A percentile compares a stretch with the other conserved stretches of the same genome.
These are phyloP conservation scores for Raffaelea ambrosiae DNA, from an alignment of 2,329 filamentous ascomycete genomes.

Conservation along the genomic window DNA sequence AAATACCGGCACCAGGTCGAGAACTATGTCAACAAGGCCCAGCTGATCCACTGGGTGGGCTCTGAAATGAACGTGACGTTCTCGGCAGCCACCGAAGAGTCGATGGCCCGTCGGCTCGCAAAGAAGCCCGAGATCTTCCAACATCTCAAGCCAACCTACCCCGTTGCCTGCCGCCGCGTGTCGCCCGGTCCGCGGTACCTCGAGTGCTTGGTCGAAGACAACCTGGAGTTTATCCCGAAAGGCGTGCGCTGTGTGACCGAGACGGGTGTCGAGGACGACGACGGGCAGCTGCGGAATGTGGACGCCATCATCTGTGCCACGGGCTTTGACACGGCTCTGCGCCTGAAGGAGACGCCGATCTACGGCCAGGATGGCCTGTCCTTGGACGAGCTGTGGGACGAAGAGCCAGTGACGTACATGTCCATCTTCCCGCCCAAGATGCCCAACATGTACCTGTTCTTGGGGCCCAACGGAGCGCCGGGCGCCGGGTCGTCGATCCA, in stretches of 20 bases:
- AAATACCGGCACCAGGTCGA: slow-evolving; percentile 54
- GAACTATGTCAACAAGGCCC: slow-evolving; percentile 39
- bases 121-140: slow-evolving; percentile 47
- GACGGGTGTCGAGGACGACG: slow-evolving; percentile 49
- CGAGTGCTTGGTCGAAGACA: slow-evolving; percentile 51
- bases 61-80: background rate
- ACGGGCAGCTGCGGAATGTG: slow-evolving; percentile 47
- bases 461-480: slow-evolving; percentile 8
- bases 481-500: slow-evolving; percentile 5
- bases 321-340: slow-evolving; percentile 24
- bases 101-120: slow-evolving; percentile 44
- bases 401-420: slow-evolving; percentile 5
- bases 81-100: slow-evolving; percentile 37
- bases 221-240: slow-evolving; percentile 50
- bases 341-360: background rate
- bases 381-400: slow-evolving; percentile 1
- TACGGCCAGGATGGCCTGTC: background rate
- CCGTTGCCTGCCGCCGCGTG: slow-evolving; percentile 53
- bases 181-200: slow-evolving; percentile 61
- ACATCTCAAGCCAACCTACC: slow-evolving; percentile 53
- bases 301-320: slow-evolving; percentile 62
- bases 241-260: slow-evolving; percentile 50
- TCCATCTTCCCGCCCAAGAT: slow-evolving; percentile 3
- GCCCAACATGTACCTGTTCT: slow-evolving; percentile 6
- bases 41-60: background rate